phyloP scores from a whole-genome alignment of 1,139 yeast species.

The Meyerozyma elateridarum region DNA sequence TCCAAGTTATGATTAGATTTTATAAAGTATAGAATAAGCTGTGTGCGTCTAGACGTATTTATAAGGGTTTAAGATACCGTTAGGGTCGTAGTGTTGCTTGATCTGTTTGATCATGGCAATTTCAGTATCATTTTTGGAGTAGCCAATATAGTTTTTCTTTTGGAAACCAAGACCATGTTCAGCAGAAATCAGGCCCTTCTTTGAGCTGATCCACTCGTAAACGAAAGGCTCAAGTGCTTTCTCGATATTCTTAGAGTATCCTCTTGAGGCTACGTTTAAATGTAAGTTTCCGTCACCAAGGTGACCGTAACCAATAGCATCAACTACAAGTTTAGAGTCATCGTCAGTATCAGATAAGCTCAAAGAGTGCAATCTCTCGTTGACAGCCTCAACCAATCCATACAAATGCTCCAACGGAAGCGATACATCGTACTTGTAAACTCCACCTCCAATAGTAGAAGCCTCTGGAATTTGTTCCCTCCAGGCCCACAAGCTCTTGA shows the following conservation, averaged over 20 bases:
- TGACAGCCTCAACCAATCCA: conserved; percentile 71
- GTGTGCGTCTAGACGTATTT: conserved; percentile 51
- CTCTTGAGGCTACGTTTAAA: conserved; percentile 84
- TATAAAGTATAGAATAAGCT: neutral
- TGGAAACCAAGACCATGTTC: conserved; percentile 98
- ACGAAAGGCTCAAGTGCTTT: conserved; percentile 83
- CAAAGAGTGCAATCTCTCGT: conserved; percentile 49
- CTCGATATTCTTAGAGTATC: conserved; percentile 74
- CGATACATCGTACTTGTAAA: conserved; percentile 93
- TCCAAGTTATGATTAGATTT: conserved; percentile 1
- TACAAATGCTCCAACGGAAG: conserved; percentile 77
- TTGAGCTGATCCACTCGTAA: conserved; percentile 75
- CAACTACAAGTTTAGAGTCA: conserved; percentile 67
- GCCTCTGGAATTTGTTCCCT: conserved; percentile 93
- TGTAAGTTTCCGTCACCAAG: conserved; percentile 95
- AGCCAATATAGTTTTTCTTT: conserved; percentile 81
- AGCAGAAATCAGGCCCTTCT: conserved; percentile 87
- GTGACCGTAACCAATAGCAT: conserved; percentile 93
- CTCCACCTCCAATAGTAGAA: conserved; percentile 81
- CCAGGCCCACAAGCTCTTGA: conserved; percentile 85
- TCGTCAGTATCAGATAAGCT: conserved; percentile 65
- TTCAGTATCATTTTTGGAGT: conserved; percentile 70
- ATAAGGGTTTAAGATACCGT: conserved; percentile 87
- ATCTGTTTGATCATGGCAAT: conserved; percentile 69
- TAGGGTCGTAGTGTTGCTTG: conserved; percentile 82